Evolutionary conservation across 1,284 basidiomycete genomes (phyloP).

Genomic region (Irpex rosettiformis): DNA sequence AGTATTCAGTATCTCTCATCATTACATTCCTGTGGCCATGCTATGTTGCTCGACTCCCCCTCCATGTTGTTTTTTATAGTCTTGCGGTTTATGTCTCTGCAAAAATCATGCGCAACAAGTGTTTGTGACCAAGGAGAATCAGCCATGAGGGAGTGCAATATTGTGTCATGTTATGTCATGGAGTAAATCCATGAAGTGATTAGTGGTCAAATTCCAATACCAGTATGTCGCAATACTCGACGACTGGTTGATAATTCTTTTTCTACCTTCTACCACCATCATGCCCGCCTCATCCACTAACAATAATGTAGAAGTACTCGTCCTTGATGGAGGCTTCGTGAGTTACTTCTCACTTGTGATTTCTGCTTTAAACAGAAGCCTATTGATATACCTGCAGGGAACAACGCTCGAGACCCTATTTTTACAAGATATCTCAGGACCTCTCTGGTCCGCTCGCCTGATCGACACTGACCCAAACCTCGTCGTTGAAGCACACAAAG

Average conservation of each 20-base stretch:
- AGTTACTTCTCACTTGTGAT: too few species aligned
- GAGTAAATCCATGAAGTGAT: too few species aligned
- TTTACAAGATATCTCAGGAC: slow-evolving; percentile 47
- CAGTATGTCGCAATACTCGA: too few species aligned
- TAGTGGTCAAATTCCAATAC: too few species aligned
- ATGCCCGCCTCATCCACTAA: neutral
- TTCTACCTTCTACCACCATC: neutral
- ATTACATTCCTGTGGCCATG: slow-evolving; percentile 21
- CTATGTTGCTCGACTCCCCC: slow-evolving; percentile 20
- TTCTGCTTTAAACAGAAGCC: too few species aligned
- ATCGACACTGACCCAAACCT: slow-evolving; percentile 47
- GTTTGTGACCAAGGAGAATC: neutral
- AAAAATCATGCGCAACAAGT: slow-evolving; percentile 1
- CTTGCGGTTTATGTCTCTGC: slow-evolving; percentile 8
- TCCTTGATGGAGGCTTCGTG: slow-evolving; percentile 21
- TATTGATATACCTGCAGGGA: slow-evolving; percentile 50
- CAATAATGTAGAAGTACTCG: slow-evolving; percentile 3
- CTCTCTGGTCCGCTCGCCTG: slow-evolving; percentile 69
- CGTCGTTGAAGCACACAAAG: slow-evolving; percentile 54
- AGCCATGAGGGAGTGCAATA: too few species aligned
- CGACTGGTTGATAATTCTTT: neutral
- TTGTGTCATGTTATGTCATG: too few species aligned
- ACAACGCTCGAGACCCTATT: slow-evolving; percentile 63
- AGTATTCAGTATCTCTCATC: slow-evolving; percentile 19
- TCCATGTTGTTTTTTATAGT: slow-evolving; percentile 11